Conservation (phyloP, 2,329 filamentous ascomycete species). For the Thielaviopsis euricoi region DNA sequence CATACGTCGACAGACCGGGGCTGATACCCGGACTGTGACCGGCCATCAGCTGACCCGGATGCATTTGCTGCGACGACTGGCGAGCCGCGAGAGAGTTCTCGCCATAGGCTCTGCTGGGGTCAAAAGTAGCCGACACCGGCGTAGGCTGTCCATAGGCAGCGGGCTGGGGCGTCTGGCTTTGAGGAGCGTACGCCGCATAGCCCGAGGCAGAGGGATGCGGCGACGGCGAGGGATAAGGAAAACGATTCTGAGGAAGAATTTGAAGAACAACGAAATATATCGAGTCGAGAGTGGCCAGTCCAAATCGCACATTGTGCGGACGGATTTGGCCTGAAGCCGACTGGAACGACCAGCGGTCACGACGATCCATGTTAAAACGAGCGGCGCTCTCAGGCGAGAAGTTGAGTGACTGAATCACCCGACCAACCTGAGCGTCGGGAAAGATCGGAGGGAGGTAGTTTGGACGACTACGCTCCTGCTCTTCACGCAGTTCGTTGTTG, state of each 20-base stretch:
- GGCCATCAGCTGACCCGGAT: conserved; percentile 18
- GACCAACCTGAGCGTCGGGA: conserved; percentile 34
- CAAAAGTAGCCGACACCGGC: conserved; percentile 31
- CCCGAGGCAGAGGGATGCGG: conserved; percentile 21
- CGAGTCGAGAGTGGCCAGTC: conserved; percentile 42
- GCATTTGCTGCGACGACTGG: conserved; percentile 15
- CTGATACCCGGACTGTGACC: conserved; percentile 26
- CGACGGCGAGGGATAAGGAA: conserved; percentile 29
- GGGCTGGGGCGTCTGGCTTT: conserved; percentile 13
- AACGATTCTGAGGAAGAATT: conserved; percentile 22
- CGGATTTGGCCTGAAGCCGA: conserved; percentile 34
- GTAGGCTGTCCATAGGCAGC: conserved; percentile 26
- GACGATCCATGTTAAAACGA: conserved; percentile 33
- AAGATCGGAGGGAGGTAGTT: conserved; percentile 50
- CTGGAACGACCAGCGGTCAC: conserved; percentile 39
- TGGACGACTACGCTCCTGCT: conserved; percentile 40
- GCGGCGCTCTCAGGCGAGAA: conserved; percentile 37
- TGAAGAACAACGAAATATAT: conserved; percentile 45
- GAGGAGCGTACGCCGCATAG: conserved; percentile 27
- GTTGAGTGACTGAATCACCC: conserved; percentile 36
- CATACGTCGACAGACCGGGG: conserved; percentile 28
- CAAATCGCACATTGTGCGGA: conserved; percentile 33
- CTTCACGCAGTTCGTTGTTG: conserved; percentile 36
- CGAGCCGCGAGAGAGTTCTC: conserved; percentile 21
- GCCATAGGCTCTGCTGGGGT: conserved; percentile 24